Percentiles rank a stretch among this genome's conserved stretches.
Conservation (phyloP, 2,329 filamentous ascomycete species). For the Alternaria metachromatica region DNA sequence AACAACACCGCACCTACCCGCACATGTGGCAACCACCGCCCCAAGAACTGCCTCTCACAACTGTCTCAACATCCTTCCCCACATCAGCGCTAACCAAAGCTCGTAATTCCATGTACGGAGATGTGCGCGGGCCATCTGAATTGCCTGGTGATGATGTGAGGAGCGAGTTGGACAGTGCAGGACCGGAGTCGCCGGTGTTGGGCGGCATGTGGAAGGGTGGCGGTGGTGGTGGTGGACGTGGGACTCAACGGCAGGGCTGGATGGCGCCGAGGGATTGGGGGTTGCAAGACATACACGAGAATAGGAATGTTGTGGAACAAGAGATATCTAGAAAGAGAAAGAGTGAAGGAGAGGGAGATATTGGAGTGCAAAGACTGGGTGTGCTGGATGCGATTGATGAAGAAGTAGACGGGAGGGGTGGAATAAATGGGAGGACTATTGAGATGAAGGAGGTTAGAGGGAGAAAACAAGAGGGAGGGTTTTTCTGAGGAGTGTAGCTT, state of each 20-base stretch:
- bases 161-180: not conserved
- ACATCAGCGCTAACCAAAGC: not conserved
- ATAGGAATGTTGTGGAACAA: not conserved
- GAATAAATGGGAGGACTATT: not conserved
- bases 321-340: not conserved
- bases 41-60: constrained; percentile 18
- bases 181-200: not conserved
- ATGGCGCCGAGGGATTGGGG: constrained; percentile 6
- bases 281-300: not conserved
- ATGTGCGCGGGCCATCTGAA: constrained; percentile 2
- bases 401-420: not conserved
- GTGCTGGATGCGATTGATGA: not conserved
- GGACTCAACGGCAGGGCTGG: not conserved
- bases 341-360: too few relatives aligned
- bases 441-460: not conserved
- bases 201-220: not conserved
- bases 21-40: constrained; percentile 1
- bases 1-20: not conserved
- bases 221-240: not conserved
- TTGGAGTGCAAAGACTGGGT: not conserved
- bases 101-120: constrained; percentile 7
- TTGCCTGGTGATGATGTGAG: not conserved
- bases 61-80: not conserved
- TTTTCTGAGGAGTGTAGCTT: not conserved
- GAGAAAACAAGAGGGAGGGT: not conserved